Conservation (phyloP, 225 moss, liverwort and hornwort species). For the Polytrichum formosum region DNA sequence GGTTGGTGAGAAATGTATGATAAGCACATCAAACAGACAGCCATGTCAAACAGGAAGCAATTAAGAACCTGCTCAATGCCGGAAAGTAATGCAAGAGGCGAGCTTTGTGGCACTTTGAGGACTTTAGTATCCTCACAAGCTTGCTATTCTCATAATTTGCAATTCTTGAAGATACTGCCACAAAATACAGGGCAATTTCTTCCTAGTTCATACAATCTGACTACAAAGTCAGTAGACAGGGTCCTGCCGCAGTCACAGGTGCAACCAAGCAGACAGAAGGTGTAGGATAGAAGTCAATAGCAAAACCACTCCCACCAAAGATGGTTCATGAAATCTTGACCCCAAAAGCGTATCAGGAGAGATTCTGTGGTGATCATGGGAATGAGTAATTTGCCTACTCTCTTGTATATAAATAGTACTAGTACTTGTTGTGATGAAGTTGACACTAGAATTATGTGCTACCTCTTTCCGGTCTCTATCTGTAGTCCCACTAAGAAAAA, state of each 20-base stretch:
- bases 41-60: slow-evolving; percentile 1
- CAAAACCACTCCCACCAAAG: too few relatives aligned
- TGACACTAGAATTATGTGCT: too few relatives aligned
- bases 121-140: slow-evolving; percentile 58
- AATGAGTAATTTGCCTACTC: not conserved
- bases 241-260: too few relatives aligned
- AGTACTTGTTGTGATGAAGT: too few relatives aligned
- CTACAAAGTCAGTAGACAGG: too few relatives aligned
- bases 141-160: slow-evolving; percentile 42
- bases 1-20: not conserved
- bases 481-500: not conserved
- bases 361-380: not conserved
- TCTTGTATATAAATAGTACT: too few relatives aligned
- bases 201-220: too few relatives aligned
- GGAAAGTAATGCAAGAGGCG: slow-evolving; percentile 94
- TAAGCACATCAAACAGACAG: not conserved
- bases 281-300: too few relatives aligned
- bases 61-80: slow-evolving; percentile 49
- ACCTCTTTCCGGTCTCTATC: too few relatives aligned
- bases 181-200: too few relatives aligned
- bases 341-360: not conserved
- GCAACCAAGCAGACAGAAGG: too few relatives aligned
- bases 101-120: slow-evolving; percentile 85
- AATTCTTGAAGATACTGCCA: slow-evolving; percentile 48
- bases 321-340: too few relatives aligned